Evolutionary conservation across 1,284 basidiomycete species (phyloP).

Genomic region (Pseudozyma flocculosa): DNA sequence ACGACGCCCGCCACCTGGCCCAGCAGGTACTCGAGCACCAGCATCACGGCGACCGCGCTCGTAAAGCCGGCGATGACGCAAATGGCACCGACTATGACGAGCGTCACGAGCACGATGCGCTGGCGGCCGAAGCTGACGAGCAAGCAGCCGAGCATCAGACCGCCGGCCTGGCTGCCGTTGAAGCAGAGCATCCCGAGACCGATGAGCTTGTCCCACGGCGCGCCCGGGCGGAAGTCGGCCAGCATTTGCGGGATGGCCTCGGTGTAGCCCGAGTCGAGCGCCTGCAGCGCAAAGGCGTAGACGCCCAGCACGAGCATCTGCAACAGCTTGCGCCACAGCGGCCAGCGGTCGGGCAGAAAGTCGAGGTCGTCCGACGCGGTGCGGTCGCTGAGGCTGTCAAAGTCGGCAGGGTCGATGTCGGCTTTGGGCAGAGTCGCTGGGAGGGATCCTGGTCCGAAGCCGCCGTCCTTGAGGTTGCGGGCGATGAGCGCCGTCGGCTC

Average conservation of each 20-base stretch:
- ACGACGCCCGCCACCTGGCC: constrained; percentile 22
- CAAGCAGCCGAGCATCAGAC: constrained; percentile 24
- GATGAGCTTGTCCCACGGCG: constrained; percentile 1
- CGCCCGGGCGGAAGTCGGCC: constrained; percentile 3
- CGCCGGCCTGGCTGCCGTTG: constrained; percentile 33
- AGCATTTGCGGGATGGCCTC: constrained; percentile 17
- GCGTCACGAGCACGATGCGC: constrained; percentile 14
- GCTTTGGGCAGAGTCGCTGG: too few species aligned
- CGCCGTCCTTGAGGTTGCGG: neutral
- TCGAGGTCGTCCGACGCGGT: constrained; percentile 7
- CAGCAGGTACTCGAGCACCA: constrained; percentile 10
- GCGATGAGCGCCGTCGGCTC: neutral
- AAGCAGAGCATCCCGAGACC: constrained; percentile 19
- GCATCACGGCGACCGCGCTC: constrained; percentile 6
- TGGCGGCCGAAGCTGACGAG: constrained; percentile 25
- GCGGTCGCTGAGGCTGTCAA: constrained; percentile 3
- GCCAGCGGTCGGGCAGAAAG: constrained; percentile 36
- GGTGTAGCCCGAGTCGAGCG: constrained; percentile 33
- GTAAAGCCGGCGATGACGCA: constrained; percentile 31
- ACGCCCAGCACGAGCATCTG: constrained; percentile 24
- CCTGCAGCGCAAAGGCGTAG: constrained; percentile 27
- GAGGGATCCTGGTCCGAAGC: too few species aligned
- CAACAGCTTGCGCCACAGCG: constrained; percentile 12
- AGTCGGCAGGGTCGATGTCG: constrained; percentile 23
- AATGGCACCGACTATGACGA: constrained; percentile 15